phyloP scores from a whole-genome alignment of 352 stramenopile species.

The Phytophthora colocasiae region DNA sequence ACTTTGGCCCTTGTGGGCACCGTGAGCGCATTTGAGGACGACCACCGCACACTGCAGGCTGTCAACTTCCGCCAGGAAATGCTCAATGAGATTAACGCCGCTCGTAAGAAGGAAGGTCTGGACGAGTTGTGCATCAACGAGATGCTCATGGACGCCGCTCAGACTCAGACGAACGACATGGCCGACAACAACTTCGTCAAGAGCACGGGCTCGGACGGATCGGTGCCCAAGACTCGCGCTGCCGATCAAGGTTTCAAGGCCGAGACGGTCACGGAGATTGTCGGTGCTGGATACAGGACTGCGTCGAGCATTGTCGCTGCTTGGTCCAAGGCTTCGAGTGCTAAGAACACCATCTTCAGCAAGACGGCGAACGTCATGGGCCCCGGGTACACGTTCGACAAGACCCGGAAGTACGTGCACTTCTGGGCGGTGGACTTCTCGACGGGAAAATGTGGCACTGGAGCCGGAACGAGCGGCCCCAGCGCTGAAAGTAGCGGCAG shows the following conservation, averaged over 20 bases:
- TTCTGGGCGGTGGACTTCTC: slow-evolving; percentile 51
- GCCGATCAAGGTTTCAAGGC: slow-evolving; percentile 34
- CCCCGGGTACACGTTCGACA: slow-evolving; percentile 46
- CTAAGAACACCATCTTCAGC: slow-evolving; percentile 48
- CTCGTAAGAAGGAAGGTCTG: slow-evolving; percentile 42
- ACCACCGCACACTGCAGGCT: slow-evolving; percentile 40
- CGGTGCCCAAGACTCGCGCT: slow-evolving; percentile 39
- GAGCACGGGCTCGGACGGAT: slow-evolving; percentile 45
- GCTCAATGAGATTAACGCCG: slow-evolving; percentile 44
- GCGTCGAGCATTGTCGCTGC: slow-evolving; percentile 47
- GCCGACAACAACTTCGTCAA: slow-evolving; percentile 43
- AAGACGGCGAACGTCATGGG: slow-evolving; percentile 38
- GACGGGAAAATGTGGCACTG: slow-evolving; percentile 34
- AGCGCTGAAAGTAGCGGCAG: slow-evolving; percentile 12
- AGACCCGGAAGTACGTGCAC: slow-evolving; percentile 43
- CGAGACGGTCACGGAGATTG: slow-evolving; percentile 45
- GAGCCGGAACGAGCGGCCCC: slow-evolving; percentile 1
- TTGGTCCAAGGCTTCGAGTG: slow-evolving; percentile 54
- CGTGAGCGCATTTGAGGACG: slow-evolving; percentile 15
- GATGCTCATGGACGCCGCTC: slow-evolving; percentile 45
- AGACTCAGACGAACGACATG: slow-evolving; percentile 47
- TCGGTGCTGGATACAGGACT: slow-evolving; percentile 50
- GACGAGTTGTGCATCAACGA: slow-evolving; percentile 52
- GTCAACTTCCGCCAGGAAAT: slow-evolving; percentile 58
- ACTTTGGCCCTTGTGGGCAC: slow-evolving; percentile 21